phyloP scores from a whole-genome alignment of 1,284 basidiomycete species.

The Moesziomyces parantarcticus region DNA sequence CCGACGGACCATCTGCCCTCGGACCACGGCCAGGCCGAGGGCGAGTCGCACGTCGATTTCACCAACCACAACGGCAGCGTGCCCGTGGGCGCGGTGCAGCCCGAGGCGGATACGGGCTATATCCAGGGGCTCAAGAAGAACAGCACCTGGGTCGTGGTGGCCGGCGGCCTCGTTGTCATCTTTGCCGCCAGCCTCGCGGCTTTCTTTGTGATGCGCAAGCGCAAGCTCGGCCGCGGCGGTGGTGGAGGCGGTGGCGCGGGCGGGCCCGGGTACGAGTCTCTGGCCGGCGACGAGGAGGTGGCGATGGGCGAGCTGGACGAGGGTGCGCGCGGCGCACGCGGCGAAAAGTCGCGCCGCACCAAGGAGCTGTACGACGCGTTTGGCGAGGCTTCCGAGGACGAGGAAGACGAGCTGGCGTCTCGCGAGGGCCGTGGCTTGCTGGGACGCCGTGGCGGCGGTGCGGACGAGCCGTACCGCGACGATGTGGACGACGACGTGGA shows the following conservation, averaged over 20 bases:
- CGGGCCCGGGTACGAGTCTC: conserved; percentile 74
- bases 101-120: conserved; percentile 80
- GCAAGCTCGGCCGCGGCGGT: conserved; percentile 69
- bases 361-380: conserved; percentile 70
- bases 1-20: conserved; percentile 88
- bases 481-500: conserved; percentile 31
- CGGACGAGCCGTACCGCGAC: conserved; percentile 37
- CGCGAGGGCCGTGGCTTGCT: conserved; percentile 19
- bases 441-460: conserved; percentile 3
- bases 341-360: conserved; percentile 52
- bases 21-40: conserved; percentile 76
- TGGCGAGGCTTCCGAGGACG: conserved; percentile 65
- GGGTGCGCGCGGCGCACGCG: conserved; percentile 16
- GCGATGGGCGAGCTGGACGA: conserved; percentile 64
- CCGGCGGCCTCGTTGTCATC: conserved; percentile 76
- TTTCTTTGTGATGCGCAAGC: conserved; percentile 73
- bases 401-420: conserved; percentile 43
- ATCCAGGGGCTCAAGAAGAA: conserved; percentile 81
- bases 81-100: conserved; percentile 47
- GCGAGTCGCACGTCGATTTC: conserved; percentile 65
- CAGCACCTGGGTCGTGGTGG: conserved; percentile 86
- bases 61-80: conserved; percentile 66
- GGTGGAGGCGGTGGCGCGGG: conserved; percentile 27
- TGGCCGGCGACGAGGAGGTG: conserved; percentile 76
- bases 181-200: conserved; percentile 77